Percentiles rank a stretch among this genome's conserved stretches.
phyloP scores from a whole-genome alignment of 1,284 basidiomycete genomes.

The Ceratobasidium sp. region DNA sequence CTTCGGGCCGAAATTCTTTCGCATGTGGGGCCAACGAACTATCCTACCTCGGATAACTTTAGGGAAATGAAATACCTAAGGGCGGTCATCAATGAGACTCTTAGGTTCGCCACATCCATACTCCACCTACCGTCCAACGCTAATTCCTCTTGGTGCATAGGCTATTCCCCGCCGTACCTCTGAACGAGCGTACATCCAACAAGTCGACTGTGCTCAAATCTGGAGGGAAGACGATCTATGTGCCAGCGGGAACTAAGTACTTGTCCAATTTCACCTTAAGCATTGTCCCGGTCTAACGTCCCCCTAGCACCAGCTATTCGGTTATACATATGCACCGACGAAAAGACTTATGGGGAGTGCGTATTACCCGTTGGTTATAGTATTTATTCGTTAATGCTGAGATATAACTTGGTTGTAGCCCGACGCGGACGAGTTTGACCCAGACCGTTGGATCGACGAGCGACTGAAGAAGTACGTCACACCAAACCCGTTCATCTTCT shows the following conservation, averaged over 20 bases:
- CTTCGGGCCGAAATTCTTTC: constrained; percentile 65
- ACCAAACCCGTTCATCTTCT: constrained; percentile 68
- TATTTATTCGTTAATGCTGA: background rate
- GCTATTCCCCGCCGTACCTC: constrained; percentile 66
- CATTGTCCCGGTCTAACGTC: constrained; percentile 37
- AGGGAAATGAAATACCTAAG: constrained; percentile 67
- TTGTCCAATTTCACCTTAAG: background rate
- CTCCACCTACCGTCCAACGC: background rate
- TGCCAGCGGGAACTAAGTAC: constrained; percentile 50
- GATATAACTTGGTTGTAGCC: constrained; percentile 8
- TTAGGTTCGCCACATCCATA: constrained; percentile 6
- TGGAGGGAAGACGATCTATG: constrained; percentile 52
- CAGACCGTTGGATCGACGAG: constrained; percentile 69
- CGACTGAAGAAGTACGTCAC: constrained; percentile 62
- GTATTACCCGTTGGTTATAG: background rate
- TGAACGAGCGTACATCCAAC: constrained; percentile 27
- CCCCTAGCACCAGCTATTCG: constrained; percentile 49
- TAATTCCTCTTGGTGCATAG: constrained; percentile 46
- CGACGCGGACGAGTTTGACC: constrained; percentile 63
- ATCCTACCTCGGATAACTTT: constrained; percentile 66
- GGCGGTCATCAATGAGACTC: constrained; percentile 64
- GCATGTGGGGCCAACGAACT: constrained; percentile 58
- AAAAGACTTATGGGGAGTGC: constrained; percentile 51
- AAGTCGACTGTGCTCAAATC: constrained; percentile 41
- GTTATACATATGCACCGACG: constrained; percentile 48